Evolutionary conservation across 2,329 filamentous ascomycete genomes (phyloP), one percentile per base, ranked within the genome.

Genomic region (Sphaerostilbella broomeana): DNA sequence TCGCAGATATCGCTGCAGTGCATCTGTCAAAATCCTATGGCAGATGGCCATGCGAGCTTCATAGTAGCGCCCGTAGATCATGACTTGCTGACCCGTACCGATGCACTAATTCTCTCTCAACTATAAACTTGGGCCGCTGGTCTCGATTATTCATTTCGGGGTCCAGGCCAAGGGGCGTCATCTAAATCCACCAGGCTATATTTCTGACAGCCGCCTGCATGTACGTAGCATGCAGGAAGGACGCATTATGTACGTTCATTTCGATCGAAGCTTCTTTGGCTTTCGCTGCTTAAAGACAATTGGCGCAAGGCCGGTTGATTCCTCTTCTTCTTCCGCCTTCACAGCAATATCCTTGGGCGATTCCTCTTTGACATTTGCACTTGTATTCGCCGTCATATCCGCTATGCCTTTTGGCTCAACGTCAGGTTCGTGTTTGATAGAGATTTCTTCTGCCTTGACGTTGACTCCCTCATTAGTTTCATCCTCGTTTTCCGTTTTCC

Each of bases 201-300:
- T n/a, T n/a, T n/a, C n/a, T n/a, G n/a, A n/a, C n/a, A n/a, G n/a
- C n/a, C n/a, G n/a, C n/a, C n/a, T n/a, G n/a, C n/a, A n/a, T n/a
- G n/a, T n/a, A n/a, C n/a, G n/a, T n/a, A n/a, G n/a, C n/a, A n/a
- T n/a, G n/a, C n/a, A n/a, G n/a, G n/a, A n/a, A n/a, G n/a, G n/a
- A 28, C 6, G 26, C 9, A 28, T 15, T 12, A 28, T 15, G 15
- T n/a, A 5, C 12, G 38, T 10, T 64, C 52, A 80, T 56, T 74
- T 80, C 50, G 79, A 73, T 15, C 78, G 72, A 24, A 79, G 68
- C 35, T 71, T 75, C 65, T 79, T 83, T 11, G 77, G 69, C 55
- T 87, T 90, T 38, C 85, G 69, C 65, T 88, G 89, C 64, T 89
- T 90, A 62, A 90, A 92, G 3, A 87, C 67, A 2, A 87, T 72